Base-by-base conservation (phyloP, 805 yeast species). In the Teunomyces aglyptinius region DNA sequence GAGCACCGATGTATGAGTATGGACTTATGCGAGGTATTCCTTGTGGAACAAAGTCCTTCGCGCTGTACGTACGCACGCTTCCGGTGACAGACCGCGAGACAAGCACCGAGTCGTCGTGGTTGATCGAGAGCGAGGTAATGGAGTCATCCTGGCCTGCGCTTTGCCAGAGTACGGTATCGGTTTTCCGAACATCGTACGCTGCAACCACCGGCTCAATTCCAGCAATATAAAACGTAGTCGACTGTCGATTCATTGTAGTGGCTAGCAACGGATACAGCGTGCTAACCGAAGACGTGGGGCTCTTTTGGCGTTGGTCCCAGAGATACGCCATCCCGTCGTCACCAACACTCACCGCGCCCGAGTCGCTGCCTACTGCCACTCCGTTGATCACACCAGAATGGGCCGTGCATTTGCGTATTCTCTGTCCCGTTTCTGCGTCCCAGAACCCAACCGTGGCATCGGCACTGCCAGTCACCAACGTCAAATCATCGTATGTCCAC, bases 171-270 rank as follows among this genome's bases (percentile, higher is more conserved):
- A 78, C 73, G 5, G 54, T 48, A 1, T 65, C 64, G 4, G 68
- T 46, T 3, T 69, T 61, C 45, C 89, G 63, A 6, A 79, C 41
- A 56, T 88, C 95, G 66, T 77, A 83, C 2, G 81, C 83, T 35
- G 67, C 58, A 0, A 88, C 73, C 0, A 71, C 66, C 1, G 89
- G 85, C 51, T 88, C 92, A 2, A 88, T 77, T 0, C 96, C 96
- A 0, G 84, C 69, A 4, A 80, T 71, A 53, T 71, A 87, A 3
- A 85, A 54, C 11, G 67, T 62, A 12, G 65, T 60, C 1, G 78
- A 81, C 35, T 63, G 62, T 2, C 59, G 55, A 50, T 64, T 69
- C 12, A 67, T 58, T 5, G 64, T 55, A 54, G 73, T 49, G 0
- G 87, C 70, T 16, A 86, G 61, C 1, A 87, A 54, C 0, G 96